A percentile compares a stretch with the other conserved stretches of the same genome.
phyloP scores from a whole-genome alignment of 139 green algal genomes.

The Eudorina sp. region DNA sequence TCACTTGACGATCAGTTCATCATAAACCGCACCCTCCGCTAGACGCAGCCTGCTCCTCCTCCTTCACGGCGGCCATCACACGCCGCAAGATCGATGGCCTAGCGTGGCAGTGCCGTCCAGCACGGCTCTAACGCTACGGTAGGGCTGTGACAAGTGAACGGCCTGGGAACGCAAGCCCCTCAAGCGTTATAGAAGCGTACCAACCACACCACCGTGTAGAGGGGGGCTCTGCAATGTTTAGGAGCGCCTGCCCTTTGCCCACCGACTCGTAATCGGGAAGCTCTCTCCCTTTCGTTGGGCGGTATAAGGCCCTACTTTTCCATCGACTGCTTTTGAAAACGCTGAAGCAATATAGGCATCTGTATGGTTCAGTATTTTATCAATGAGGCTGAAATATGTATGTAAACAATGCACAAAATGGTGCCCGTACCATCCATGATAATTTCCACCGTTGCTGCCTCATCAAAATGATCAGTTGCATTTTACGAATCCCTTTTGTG shows the following conservation, averaged over 20 bases:
- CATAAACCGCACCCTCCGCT: conserved; percentile 37
- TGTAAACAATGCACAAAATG: too few relatives aligned
- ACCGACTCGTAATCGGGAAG: background rate
- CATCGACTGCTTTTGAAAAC: too few relatives aligned
- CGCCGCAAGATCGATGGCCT: background rate
- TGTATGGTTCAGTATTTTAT: too few relatives aligned
- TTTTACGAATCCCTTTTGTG: too few relatives aligned
- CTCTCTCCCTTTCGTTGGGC: too few relatives aligned
- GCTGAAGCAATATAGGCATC: too few relatives aligned
- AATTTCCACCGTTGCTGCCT: too few relatives aligned
- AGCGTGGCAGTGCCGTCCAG: conserved; percentile 3
- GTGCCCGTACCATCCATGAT: too few relatives aligned
- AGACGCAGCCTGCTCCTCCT: conserved; percentile 30
- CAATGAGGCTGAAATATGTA: too few relatives aligned
- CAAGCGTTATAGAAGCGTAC: background rate
- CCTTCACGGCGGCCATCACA: conserved; percentile 40
- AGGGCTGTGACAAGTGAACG: conserved; percentile 21
- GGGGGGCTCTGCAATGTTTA: conserved; percentile 3
- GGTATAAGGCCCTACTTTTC: too few relatives aligned
- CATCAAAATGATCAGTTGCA: too few relatives aligned
- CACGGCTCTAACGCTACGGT: background rate
- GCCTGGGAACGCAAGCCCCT: background rate
- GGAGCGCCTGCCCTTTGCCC: conserved; percentile 30
- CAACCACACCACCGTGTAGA: background rate
- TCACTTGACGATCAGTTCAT: conserved; percentile 9